Base-by-base conservation (phyloP, 306 rosid genomes). In the Quercus wislizeni region DNA sequence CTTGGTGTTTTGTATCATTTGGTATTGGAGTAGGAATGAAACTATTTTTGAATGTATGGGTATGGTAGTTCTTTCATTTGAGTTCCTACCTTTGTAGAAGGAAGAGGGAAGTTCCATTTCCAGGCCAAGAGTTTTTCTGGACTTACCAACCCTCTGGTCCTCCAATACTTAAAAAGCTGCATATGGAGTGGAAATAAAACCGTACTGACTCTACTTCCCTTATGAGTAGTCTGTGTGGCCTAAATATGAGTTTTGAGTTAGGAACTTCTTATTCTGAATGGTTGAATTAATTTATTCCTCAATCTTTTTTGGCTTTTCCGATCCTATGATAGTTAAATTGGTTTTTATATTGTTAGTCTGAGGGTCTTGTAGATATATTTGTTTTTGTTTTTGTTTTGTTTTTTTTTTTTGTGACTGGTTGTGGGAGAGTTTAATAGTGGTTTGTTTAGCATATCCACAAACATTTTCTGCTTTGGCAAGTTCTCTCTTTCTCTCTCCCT, bases 1-100 rank as follows among this genome's bases (percentile, higher is more conserved):
- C 49, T 71, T 72, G 56, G 64, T 61, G 19, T 55, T 55, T 27
- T 77, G 52, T 73, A 52, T 62, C 62, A 28, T 61, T 31, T 61
- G 35, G 35, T 61, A 27, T 67, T 52, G 75, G 21, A 63, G 43
- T 61, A 19, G 12, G 28, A 73, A 54, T 38, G 56, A 68, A 55
- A n/a, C 27, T 41, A 3, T 0, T 23, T 28, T 30, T 15, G 57
- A 64, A 41, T 8, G 7, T 14, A 15, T n/a, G 59, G 10, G 33
- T 43, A 12, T 65, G 27, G 13, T 74, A 4, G 70, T 57, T 73
- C n/a, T 70, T 30, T 64, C 41, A 17, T 21, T 59, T 61, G 18
- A 13, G 25, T 31, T 25, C 49, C 18, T 33, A 18, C 35, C 49
- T 65, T 18, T 65, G 9, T 65, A 20, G 23, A 65, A 65, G 25